phyloP scores from a whole-genome alignment of 306 rosid species.

The Corylus americana region DNA sequence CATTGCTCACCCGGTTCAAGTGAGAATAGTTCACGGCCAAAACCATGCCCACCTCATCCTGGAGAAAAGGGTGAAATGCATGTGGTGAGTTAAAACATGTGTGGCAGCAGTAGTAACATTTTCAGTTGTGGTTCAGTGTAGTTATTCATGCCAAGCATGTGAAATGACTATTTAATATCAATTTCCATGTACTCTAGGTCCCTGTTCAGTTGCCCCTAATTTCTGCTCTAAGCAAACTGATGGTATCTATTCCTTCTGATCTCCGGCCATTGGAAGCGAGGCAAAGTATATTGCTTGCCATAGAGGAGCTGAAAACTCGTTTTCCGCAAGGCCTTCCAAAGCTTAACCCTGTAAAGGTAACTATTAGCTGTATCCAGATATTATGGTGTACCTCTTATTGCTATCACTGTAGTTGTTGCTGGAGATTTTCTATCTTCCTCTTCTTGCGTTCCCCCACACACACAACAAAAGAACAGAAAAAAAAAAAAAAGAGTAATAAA shows the following conservation, averaged over 20 bases:
- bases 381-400: conserved; percentile 21
- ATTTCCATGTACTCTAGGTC: conserved; percentile 54
- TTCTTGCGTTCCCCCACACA: not conserved
- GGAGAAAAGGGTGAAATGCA: conserved; percentile 99
- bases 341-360: conserved; percentile 92
- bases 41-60: conserved; percentile 90
- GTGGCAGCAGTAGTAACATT: not conserved
- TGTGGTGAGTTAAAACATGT: conserved; percentile 64
- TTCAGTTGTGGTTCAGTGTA: conserved; percentile 3
- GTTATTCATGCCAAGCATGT: conserved; percentile 7
- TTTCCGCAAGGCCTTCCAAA: conserved; percentile 95
- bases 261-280: conserved; percentile 94
- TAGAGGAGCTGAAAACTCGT: conserved; percentile 84
- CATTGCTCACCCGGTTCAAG: conserved; percentile 83
- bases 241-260: conserved; percentile 84
- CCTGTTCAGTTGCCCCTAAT: conserved; percentile 89
- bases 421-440: not conserved
- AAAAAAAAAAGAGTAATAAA: not conserved
- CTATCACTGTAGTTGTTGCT: conserved; percentile 14
- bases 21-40: conserved; percentile 79
- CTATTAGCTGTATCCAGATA: conserved; percentile 20
- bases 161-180: conserved; percentile 20
- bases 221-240: conserved; percentile 81
- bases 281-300: conserved; percentile 90
- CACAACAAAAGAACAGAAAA: not conserved